phyloP scores from a whole-genome alignment of 2,329 filamentous ascomycete genomes.

The Fusarium virguliforme region DNA sequence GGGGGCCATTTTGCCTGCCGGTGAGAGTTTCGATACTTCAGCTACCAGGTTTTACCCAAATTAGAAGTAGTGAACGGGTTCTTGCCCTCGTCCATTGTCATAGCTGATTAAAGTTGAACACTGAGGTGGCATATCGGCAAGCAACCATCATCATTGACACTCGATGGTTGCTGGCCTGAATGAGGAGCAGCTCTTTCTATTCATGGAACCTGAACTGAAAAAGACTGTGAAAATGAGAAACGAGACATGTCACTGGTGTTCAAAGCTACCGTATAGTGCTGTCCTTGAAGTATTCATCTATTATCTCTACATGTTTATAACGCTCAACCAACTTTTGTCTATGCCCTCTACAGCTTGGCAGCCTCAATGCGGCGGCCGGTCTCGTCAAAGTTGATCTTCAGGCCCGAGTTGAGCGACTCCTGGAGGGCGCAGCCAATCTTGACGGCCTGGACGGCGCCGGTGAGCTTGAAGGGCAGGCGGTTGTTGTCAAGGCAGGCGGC shows the following conservation, averaged over 20 bases:
- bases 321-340: background rate
- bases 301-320: conserved; percentile 26
- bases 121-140: too few relatives aligned
- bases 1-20: background rate
- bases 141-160: too few relatives aligned
- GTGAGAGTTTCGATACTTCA: too few relatives aligned
- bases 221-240: background rate
- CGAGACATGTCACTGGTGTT: background rate
- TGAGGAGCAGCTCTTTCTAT: too few relatives aligned
- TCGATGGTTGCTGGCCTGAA: background rate
- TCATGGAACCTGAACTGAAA: too few relatives aligned
- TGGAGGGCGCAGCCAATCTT: conserved; percentile 75
- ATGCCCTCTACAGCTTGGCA: conserved; percentile 43
- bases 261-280: background rate
- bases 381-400: conserved; percentile 73
- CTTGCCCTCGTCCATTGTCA: too few relatives aligned
- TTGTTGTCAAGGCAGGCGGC: conserved; percentile 71
- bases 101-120: too few relatives aligned
- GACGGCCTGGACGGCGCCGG: conserved; percentile 72
- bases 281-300: background rate
- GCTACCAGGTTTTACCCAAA: background rate
- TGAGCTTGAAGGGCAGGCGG: conserved; percentile 70
- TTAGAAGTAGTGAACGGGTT: too few relatives aligned
- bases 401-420: conserved; percentile 69
- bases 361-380: conserved; percentile 49